phyloP scores from a whole-genome alignment of 2,329 filamentous ascomycete species.

The Sclerotinia trifoliorum region DNA sequence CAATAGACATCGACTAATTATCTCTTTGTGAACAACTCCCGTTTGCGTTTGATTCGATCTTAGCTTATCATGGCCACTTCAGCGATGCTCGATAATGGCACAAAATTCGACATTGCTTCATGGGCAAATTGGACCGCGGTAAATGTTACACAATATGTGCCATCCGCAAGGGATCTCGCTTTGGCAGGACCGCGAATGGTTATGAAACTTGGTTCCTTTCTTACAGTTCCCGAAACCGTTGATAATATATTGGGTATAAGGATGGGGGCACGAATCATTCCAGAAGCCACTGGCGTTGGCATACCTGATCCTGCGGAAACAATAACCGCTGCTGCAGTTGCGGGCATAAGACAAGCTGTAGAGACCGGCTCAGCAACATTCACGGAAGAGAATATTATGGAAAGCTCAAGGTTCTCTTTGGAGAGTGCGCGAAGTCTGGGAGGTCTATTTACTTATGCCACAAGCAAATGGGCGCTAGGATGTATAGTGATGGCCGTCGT shows the following conservation, averaged over 20 bases:
- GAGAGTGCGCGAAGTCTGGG: constrained; percentile 69
- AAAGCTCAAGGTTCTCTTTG: constrained; percentile 52
- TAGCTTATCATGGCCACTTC: constrained; percentile 31
- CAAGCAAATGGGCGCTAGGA: constrained; percentile 86
- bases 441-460: constrained; percentile 85
- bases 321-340: constrained; percentile 46
- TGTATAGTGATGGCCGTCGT: constrained; percentile 85
- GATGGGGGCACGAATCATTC: constrained; percentile 58
- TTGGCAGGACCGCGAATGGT: constrained; percentile 69
- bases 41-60: constrained; percentile 3
- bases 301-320: constrained; percentile 45
- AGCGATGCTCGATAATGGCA: constrained; percentile 29
- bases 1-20: constrained; percentile 10
- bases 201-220: constrained; percentile 64
- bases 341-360: constrained; percentile 35
- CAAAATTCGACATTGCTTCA: constrained; percentile 48
- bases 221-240: constrained; percentile 57
- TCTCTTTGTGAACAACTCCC: constrained; percentile 21
- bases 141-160: constrained; percentile 59
- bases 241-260: constrained; percentile 51
- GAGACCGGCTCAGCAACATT: constrained; percentile 34
- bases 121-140: constrained; percentile 52
- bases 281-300: constrained; percentile 53
- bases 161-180: constrained; percentile 67
- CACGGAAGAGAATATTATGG: constrained; percentile 45